Evolutionary conservation across 768 basidiomycete genomes (phyloP), one percentile per base, ranked within the genome.

Genomic region (Russula abietina): DNA sequence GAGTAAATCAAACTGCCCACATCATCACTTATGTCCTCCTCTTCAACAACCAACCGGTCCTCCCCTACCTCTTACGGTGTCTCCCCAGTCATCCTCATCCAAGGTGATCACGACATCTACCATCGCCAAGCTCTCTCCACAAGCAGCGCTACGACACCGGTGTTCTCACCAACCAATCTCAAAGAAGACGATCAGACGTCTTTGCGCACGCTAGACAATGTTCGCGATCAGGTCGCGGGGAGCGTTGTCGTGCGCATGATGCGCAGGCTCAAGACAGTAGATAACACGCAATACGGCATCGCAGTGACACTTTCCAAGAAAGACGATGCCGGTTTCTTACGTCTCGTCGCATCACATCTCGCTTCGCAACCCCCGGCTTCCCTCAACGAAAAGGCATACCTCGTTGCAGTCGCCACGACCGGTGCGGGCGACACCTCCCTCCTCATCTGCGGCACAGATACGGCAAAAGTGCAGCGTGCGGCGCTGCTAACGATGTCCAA

Each of bases 401-500:
- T 86, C 56, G 83, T 86, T 63, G 80, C 80, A 17, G 66, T 88
- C 64, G 81, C 79, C 19, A 81, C 83, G 0, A 81, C 80, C 5
- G 77, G 79, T 62, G 11, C 60, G 4, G 69, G 69, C 4, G 57
- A 64, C 55, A 65, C 67, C 7, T 71, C 77, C 2, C 75, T 91
- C 14, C 75, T 89, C 58, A 76, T 91, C 58, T 80, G 79, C 54
- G 83, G 83, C 10, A 82, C 86, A 8, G 78, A 80, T 1, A 72
- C 75, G 12, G 78, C 81, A 10, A 79, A 81, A 55, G 79, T 89
- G n/a, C 81, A 86, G 56, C 83, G 87, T 24, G 87, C 88, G 0
- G 78, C 83, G 28, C 78, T 88, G 9, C 81, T 91, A 57, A 78
- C 81, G 16, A 77, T 77, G 57, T 80, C 87, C 39, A 90, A 90